These are phyloP conservation scores for Cladobotryum mycophilum DNA, from an alignment of 2,329 filamentous ascomycete genomes.

Conservation along the genomic window DNA sequence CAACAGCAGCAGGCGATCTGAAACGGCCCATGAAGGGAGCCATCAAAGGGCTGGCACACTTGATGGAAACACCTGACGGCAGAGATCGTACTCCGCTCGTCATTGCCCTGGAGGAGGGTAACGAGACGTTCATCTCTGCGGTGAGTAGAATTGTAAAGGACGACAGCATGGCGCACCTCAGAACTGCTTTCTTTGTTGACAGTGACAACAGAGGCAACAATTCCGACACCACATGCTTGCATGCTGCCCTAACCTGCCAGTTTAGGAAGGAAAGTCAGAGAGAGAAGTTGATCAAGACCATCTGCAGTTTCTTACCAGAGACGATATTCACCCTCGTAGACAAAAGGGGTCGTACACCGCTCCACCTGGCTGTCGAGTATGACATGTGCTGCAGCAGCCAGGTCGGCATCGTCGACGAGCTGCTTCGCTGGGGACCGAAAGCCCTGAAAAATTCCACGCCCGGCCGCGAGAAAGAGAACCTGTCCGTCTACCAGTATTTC, in stretches of 20 bases:
- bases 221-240: neutral
- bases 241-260: neutral
- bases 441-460: no score
- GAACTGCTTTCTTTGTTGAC: neutral
- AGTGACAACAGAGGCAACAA: neutral
- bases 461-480: no score
- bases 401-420: neutral
- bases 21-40: no score
- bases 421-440: neutral
- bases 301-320: neutral
- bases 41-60: no score
- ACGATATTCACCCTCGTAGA: neutral
- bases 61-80: no score
- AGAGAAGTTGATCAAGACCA: neutral
- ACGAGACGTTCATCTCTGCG: no score
- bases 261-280: neutral
- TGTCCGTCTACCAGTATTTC: no score
- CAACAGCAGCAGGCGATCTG: no score
- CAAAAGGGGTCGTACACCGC: neutral
- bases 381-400: conserved; percentile 1
- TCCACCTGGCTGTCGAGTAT: conserved; percentile 5
- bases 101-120: no score
- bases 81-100: no score
- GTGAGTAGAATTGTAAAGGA: no score
- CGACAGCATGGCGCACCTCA: neutral